Conservation (phyloP, 768 basidiomycete genomes). For the Zangia roseola region DNA sequence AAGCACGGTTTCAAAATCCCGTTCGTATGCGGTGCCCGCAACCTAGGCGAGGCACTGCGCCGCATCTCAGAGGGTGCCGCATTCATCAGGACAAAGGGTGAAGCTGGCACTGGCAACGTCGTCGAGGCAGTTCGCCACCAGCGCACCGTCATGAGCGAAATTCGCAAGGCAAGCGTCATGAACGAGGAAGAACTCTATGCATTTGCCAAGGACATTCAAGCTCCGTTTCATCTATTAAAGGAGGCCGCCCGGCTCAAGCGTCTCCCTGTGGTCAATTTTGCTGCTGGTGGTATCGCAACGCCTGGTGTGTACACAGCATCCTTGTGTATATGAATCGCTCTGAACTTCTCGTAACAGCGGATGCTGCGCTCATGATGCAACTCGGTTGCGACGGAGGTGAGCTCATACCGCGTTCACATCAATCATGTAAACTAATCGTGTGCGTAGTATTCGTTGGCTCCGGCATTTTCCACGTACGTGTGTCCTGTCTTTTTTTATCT, state of each 20-base stretch:
- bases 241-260: slow-evolving; percentile 93
- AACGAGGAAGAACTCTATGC: slow-evolving; percentile 93
- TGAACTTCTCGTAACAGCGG: slow-evolving; percentile 47
- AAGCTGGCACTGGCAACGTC: slow-evolving; percentile 86
- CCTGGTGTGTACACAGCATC: slow-evolving; percentile 56
- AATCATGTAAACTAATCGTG: slow-evolving; percentile 7
- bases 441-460: slow-evolving; percentile 91
- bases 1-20: slow-evolving; percentile 95
- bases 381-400: slow-evolving; percentile 93
- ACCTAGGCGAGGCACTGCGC: slow-evolving; percentile 94
- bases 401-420: slow-evolving; percentile 22
- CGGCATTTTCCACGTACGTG: slow-evolving; percentile 87
- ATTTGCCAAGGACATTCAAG: slow-evolving; percentile 88
- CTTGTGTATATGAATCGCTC: background rate
- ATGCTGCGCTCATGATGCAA: slow-evolving; percentile 99
- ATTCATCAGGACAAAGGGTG: slow-evolving; percentile 97
- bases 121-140: slow-evolving; percentile 94
- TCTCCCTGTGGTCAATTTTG: slow-evolving; percentile 95
- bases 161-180: slow-evolving; percentile 84
- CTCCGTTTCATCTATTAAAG: slow-evolving; percentile 93
- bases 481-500: background rate
- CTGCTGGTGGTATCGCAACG: slow-evolving; percentile 91
- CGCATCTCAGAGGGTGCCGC: slow-evolving; percentile 97
- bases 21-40: slow-evolving; percentile 93
- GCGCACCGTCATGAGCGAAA: slow-evolving; percentile 79